Evolutionary conservation across 2,329 filamentous ascomycete species (phyloP).

Genomic region (Pseudogymnoascus sp.): DNA sequence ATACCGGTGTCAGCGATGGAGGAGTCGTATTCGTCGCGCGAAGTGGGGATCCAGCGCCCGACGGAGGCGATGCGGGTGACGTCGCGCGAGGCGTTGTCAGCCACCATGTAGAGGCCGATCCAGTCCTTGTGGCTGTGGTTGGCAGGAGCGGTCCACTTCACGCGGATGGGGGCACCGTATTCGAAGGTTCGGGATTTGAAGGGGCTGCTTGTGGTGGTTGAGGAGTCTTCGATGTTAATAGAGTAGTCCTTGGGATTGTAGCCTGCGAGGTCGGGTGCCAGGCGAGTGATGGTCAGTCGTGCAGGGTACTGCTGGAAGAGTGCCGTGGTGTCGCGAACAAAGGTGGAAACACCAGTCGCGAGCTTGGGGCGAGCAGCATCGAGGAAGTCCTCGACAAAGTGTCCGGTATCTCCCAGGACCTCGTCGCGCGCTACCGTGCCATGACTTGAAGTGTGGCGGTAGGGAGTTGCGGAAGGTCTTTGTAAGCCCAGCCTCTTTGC

Average conservation of each 20-base stretch:
- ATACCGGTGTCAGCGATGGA: conserved; percentile 71
- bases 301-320: conserved; percentile 87
- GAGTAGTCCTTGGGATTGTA: conserved; percentile 75
- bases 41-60: conserved; percentile 83
- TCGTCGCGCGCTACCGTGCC: conserved; percentile 82
- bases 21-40: conserved; percentile 68
- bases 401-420: conserved; percentile 76
- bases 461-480: conserved; percentile 85
- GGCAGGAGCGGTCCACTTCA: conserved; percentile 82
- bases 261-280: conserved; percentile 74
- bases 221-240: conserved; percentile 62
- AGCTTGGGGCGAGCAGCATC: conserved; percentile 81
- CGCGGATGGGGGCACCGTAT: conserved; percentile 83
- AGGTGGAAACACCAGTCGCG: conserved; percentile 75
- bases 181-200: conserved; percentile 69
- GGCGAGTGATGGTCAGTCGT: conserved; percentile 72
- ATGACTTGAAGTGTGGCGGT: conserved; percentile 73
- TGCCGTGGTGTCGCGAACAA: conserved; percentile 80
- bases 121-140: conserved; percentile 89
- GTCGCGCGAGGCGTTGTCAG: conserved; percentile 83
- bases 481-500: conserved; percentile 81
- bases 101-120: conserved; percentile 94
- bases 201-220: conserved; percentile 40
- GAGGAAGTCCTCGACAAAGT: conserved; percentile 86
- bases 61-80: conserved; percentile 77